These are phyloP conservation scores for Scheffersomyces lignicola DNA, from an alignment of 1,139 yeast genomes.

Conservation along the genomic window DNA sequence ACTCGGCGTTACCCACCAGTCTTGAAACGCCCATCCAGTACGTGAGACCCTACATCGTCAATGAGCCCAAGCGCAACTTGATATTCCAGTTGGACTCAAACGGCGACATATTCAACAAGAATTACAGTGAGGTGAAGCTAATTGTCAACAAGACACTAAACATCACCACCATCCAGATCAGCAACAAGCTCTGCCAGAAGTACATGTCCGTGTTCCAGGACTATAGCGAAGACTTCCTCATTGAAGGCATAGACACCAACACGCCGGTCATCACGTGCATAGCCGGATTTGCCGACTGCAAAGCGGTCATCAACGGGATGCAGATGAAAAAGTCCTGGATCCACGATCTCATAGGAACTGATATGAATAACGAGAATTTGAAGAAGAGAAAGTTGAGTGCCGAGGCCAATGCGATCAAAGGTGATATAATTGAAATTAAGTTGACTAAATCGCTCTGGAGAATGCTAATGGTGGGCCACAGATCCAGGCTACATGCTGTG, in stretches of 20 bases:
- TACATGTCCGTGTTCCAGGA: constrained; percentile 28
- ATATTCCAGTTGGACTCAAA: constrained; percentile 53
- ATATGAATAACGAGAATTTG: constrained; percentile 3
- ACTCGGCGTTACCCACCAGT: constrained; percentile 16
- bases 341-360: constrained; percentile 23
- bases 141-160: constrained; percentile 28
- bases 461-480: constrained; percentile 24
- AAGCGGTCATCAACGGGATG: constrained; percentile 35
- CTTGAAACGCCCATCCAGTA: constrained; percentile 37
- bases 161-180: constrained; percentile 26
- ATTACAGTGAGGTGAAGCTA: constrained; percentile 27
- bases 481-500: constrained; percentile 29
- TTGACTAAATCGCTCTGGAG: constrained; percentile 37
- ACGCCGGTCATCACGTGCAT: constrained; percentile 22
- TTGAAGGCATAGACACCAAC: constrained; percentile 17
- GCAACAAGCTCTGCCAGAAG: constrained; percentile 24
- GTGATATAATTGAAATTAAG: constrained; percentile 38
- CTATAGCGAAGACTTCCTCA: constrained; percentile 20
- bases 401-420: constrained; percentile 16
- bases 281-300: constrained; percentile 28
- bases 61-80: constrained; percentile 45
- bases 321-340: constrained; percentile 40
- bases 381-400: constrained; percentile 6
- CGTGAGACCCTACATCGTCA: constrained; percentile 54
- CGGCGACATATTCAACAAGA: constrained; percentile 13